Evolutionary conservation across 345 rosid genomes (phyloP), one percentile per base, ranked within the genome.

Genomic region (Leavenworthia alabamica): DNA sequence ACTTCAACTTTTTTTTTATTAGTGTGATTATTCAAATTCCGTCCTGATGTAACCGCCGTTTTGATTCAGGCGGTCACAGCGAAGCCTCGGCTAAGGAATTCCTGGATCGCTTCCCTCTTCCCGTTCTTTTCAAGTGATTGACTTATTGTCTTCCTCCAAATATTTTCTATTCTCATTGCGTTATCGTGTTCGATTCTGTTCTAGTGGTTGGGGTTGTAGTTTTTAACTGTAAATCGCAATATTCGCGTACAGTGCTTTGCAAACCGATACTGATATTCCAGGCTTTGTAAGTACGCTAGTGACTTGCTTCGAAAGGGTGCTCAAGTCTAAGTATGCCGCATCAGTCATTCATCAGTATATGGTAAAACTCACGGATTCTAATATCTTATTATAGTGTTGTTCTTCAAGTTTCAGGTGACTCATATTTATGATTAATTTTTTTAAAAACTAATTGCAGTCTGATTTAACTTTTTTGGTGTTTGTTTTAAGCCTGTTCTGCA

Each of bases 91-190:
- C 69, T 6, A 83, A 75, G 79, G 84, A 79, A 0, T 85, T 93
- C 59, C 94, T 93, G 20, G 76, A 79, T 63, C 89, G 88, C 19
- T 89, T 82, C 60, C 91, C 99, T 40, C 97, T 89, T 20, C 78
- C 97, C 1, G 73, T 80, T 68, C 79, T 89, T 23, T 76, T 89
- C 82, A 78, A 64, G 97, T 82, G 75, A n/a, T n/a, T n/a, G n/a
- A n/a, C n/a, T n/a, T n/a, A 67, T 31, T 43, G 0, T 36, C 61
- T 27, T 55, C 44, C 42, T 41, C 17, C 16, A 7, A 8, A 4
- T 8, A 27, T 27, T n/a, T 27, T n/a, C n/a, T n/a, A n/a, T n/a
- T n/a, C n/a, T n/a, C 54, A 0, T 47, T 41, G 7, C 22, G 15
- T 68, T 20, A 22, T 9, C 28, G 39, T 41, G 22, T 62, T 27